A percentile compares a stretch with the other conserved stretches of the same genome.
These are phyloP conservation scores for Fusarium devonianum DNA, from an alignment of 2,329 filamentous ascomycete genomes.

Conservation along the genomic window DNA sequence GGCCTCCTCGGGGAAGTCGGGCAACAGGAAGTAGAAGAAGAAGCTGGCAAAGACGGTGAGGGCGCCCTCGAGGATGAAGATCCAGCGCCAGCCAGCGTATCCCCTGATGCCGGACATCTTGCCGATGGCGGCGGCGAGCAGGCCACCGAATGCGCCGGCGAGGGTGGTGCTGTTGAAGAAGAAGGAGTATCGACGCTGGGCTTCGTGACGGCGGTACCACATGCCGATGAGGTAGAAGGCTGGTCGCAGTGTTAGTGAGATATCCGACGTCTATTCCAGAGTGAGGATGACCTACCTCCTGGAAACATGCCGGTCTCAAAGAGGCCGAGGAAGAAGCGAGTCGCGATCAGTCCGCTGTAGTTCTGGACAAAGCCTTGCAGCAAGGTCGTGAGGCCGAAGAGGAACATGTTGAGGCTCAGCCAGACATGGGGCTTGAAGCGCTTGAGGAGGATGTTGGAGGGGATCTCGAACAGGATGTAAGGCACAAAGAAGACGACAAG, in stretches of 20 bases:
- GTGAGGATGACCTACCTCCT: constrained; percentile 41
- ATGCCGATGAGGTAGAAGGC: constrained; percentile 78
- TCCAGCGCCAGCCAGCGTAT: constrained; percentile 81
- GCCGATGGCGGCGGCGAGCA: constrained; percentile 86
- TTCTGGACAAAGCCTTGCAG: constrained; percentile 80
- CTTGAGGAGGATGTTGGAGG: constrained; percentile 73
- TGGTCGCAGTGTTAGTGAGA: constrained; percentile 51
- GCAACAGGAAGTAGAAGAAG: constrained; percentile 72
- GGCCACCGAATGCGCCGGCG: constrained; percentile 84
- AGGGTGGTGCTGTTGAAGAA: constrained; percentile 88
- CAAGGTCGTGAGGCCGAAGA: constrained; percentile 78
- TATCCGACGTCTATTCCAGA: neutral
- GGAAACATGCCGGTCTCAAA: constrained; percentile 78
- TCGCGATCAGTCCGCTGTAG: constrained; percentile 78
- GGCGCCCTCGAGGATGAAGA: constrained; percentile 79
- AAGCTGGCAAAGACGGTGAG: constrained; percentile 69
- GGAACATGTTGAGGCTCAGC: constrained; percentile 84
- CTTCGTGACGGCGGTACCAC: constrained; percentile 89
- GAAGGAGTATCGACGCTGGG: constrained; percentile 90
- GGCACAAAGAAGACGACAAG: constrained; percentile 84
- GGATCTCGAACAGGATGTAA: constrained; percentile 76
- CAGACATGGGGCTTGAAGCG: constrained; percentile 67
- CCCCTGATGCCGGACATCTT: constrained; percentile 77
- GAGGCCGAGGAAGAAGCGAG: constrained; percentile 84
- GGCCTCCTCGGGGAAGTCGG: constrained; percentile 76